Conservation (phyloP, 2,329 filamentous ascomycete species). For the Trichoderma atrobrunneum region DNA sequence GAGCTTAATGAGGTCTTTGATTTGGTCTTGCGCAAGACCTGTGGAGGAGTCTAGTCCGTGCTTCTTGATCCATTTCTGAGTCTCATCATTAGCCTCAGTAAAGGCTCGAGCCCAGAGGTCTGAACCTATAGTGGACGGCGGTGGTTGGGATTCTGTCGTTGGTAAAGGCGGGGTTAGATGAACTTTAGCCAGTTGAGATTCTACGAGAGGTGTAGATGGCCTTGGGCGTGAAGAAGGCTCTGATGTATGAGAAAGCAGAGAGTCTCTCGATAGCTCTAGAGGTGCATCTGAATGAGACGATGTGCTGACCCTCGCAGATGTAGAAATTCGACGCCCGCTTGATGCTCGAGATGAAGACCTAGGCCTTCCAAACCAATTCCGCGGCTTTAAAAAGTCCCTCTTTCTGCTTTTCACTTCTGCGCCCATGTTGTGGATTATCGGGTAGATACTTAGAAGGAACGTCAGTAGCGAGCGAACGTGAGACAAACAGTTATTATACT, state of each 20-base stretch:
- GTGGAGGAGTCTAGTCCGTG: background rate
- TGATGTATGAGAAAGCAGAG: background rate
- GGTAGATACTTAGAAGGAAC: no score
- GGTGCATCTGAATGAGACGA: background rate
- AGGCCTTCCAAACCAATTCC: background rate
- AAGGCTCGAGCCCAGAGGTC: background rate
- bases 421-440: background rate
- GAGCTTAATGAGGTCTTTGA: background rate
- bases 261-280: background rate
- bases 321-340: background rate
- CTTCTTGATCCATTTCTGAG: background rate
- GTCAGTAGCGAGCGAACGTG: background rate
- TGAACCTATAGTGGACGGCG: background rate
- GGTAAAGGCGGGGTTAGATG: background rate
- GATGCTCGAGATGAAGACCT: background rate
- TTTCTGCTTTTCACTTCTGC: background rate
- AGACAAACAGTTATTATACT: background rate
- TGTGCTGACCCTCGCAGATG: background rate
- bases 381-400: background rate
- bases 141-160: background rate
- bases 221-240: no score
- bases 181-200: background rate
- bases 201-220: background rate
- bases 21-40: background rate
- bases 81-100: background rate